Evolutionary conservation across 768 basidiomycete species (phyloP).

Genomic region (Imleria badia): DNA sequence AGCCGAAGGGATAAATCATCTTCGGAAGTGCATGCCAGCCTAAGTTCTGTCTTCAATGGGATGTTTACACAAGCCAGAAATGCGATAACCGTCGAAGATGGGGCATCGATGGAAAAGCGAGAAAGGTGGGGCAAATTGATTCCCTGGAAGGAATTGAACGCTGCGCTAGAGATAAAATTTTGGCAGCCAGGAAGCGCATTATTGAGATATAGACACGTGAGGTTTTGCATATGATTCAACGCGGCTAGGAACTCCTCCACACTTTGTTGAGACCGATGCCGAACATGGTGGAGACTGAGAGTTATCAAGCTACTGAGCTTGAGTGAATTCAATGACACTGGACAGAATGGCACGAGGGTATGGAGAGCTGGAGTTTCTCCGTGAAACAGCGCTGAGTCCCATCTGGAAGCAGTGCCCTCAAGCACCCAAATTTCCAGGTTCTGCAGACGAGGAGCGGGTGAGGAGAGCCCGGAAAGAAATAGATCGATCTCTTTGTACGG

Average conservation of each 20-base stretch:
- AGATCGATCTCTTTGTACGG: no score
- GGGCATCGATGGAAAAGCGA: no score
- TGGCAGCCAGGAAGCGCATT: constrained; percentile 26
- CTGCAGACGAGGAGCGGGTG: neutral
- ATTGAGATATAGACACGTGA: constrained; percentile 35
- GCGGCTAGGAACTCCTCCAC: constrained; percentile 31
- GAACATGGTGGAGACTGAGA: constrained; percentile 33
- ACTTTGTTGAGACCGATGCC: constrained; percentile 24
- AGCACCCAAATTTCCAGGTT: neutral
- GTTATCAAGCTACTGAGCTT: constrained; percentile 28
- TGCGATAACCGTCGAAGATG: no score
- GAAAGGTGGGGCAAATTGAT: neutral
- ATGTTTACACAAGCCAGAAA: no score
- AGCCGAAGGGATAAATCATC: no score
- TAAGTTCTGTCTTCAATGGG: no score
- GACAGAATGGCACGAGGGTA: neutral
- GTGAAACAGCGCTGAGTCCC: neutral
- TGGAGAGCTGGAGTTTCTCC: neutral
- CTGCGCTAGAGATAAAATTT: neutral
- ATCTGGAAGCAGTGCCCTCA: no score
- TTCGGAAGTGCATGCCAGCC: no score
- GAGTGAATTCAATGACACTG: neutral
- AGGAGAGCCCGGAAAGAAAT: neutral
- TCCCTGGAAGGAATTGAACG: neutral
- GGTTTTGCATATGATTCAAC: constrained; percentile 33